Evolutionary conservation across 129 eudicot genomes (phyloP), one percentile per base, ranked within the genome.

Genomic region (Ambrosia trifida): DNA sequence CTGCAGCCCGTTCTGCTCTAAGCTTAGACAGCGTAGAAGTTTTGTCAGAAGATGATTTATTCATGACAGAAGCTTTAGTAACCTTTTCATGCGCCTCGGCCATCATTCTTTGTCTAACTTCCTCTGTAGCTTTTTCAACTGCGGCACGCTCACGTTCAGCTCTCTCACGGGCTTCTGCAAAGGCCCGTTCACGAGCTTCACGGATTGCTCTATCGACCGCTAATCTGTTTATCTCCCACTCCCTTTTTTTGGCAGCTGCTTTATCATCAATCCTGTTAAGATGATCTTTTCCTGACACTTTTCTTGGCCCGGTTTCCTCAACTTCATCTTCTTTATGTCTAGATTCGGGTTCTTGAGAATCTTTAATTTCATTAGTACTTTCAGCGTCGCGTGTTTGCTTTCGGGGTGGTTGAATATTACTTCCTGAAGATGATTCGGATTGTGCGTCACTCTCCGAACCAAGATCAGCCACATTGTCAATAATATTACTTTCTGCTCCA

Each of bases 151-250:
- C 95, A 33, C 95, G 83, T 64, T 85, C 91, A 19, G 96, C 97
- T 80, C 91, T 79, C 72, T 84, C 97, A 70, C 85, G 72, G 60
- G 95, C 86, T 75, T 85, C 96, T 67, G 87, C 90, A 74, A 89
- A 93, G 30, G 96, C 97, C 61, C 99, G 85, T 74, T 95, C 97
- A 73, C 99, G 99, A 71, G 91, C 97, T 85, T 95, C 99, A 54
- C 97, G 87, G 10, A 95, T 82, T 13, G 89, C 99, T 70, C 99
- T 84, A 41, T 95, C 99, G 41, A 88, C 99, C 53, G 88, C 97
- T 61, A 80, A 51, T 76, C 85, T 86, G 11, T 93, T 85, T 38
- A 77, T 87, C 70, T 89, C 94, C 31, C 84, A 74, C 53, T 91
- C 94, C 70, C 83, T 80, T 64, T 80, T 79, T 79, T 73, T 88